Evolutionary conservation across 371 early-diverging fungal genomes (phyloP).

Genomic region (Actinomucor elegans): DNA sequence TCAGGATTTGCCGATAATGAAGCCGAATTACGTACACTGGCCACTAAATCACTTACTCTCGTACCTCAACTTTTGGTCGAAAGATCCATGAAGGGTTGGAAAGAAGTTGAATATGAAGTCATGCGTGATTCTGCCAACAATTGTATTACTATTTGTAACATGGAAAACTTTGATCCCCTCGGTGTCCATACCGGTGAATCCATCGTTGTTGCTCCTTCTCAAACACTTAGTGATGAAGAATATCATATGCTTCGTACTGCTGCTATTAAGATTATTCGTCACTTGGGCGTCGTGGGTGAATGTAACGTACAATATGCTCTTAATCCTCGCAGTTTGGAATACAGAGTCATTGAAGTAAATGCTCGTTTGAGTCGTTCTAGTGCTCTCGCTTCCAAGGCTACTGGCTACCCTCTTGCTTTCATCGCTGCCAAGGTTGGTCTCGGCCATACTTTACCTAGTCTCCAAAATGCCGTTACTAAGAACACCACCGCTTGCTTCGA

Average conservation of each 20-base stretch:
- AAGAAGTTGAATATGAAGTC: conserved; percentile 98
- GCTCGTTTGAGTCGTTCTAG: conserved; percentile 86
- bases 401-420: conserved; percentile 94
- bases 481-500: conserved; percentile 94
- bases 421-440: conserved; percentile 94
- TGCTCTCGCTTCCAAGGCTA: conserved; percentile 94
- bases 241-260: conserved; percentile 93
- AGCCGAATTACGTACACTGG: conserved; percentile 69
- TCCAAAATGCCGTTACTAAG: conserved; percentile 89
- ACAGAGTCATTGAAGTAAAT: conserved; percentile 94
- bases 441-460: conserved; percentile 79
- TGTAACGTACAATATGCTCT: conserved; percentile 96
- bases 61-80: conserved; percentile 92
- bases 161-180: conserved; percentile 98
- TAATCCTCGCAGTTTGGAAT: conserved; percentile 84
- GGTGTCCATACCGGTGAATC: conserved; percentile 97
- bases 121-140: conserved; percentile 93
- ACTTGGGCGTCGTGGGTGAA: conserved; percentile 96
- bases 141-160: conserved; percentile 97
- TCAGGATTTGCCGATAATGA: conserved; percentile 91
- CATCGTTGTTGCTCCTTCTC: conserved; percentile 94
- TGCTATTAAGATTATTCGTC: conserved; percentile 91
- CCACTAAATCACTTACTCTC: conserved; percentile 77
- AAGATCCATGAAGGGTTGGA: conserved; percentile 96
- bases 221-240: conserved; percentile 91